Base-by-base conservation (phyloP, 2,329 filamentous ascomycete species). In the Beauveria australis region DNA sequence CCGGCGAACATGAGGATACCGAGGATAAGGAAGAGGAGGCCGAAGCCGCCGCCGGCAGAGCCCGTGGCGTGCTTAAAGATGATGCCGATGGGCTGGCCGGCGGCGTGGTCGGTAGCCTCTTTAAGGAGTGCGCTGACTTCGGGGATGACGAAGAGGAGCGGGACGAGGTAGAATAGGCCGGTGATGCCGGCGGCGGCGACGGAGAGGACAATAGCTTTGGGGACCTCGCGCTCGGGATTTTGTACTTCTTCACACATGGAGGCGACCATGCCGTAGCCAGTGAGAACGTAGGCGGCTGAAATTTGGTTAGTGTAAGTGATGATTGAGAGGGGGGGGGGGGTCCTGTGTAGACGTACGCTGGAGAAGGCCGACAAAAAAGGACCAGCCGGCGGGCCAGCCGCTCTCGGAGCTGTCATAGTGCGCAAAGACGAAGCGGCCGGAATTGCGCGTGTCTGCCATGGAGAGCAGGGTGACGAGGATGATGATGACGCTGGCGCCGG, bases 1-100 rank as follows among this genome's bases (percentile, higher is more conserved):
- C 89, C 89, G 1, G 89, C 88, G 68, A 92, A 91, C 70, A 92
- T 80, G 62, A 89, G 78, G 67, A 93, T 91, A 1, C 89, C 88
- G 26, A 92, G 79, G 65, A 93, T 85, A 2, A 92, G 76, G 72
- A 92, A 89, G 16, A 92, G 78, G 6, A 92, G 78, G 0, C 86
- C 88, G 65, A 93, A 91, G 0, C 89, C 89, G 26, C 88, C 89
- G 5, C 78, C 84, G 1, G 86, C 80, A 22, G 87, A 89, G 1
- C 89, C 89, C 0, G 89, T 92, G 10, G 86, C 89, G 0, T 78
- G 85, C 74, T 89, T 89, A 80, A 92, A 92, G 37, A 92, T 76
- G 4, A 87, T 77, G 9, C 87, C 88, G 63, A 93, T 89, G 1
- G 90, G 89, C 67, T 92, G 89, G 9, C 86, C 87, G 61, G 52